Evolutionary conservation across 2,329 filamentous ascomycete genomes (phyloP).

Genomic region (Phoma herbarum): DNA sequence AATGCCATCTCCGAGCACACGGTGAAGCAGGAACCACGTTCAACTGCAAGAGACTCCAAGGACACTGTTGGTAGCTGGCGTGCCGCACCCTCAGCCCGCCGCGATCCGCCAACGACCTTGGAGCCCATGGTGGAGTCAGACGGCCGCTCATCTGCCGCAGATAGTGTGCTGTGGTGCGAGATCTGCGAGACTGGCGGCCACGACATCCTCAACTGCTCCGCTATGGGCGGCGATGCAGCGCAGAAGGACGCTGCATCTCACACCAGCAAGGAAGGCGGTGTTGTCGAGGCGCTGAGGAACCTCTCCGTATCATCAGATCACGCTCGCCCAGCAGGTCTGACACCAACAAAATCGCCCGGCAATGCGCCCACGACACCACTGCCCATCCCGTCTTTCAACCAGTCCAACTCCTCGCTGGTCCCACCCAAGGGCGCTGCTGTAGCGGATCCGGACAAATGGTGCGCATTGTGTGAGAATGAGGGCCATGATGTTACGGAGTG

Average conservation of each 20-base stretch:
- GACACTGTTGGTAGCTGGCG: constrained; percentile 69
- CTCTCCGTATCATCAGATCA: constrained; percentile 47
- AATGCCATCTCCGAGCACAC: constrained; percentile 62
- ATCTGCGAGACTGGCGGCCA: constrained; percentile 93
- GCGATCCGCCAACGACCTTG: constrained; percentile 58
- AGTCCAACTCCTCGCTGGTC: constrained; percentile 42
- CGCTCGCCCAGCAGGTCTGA: constrained; percentile 39
- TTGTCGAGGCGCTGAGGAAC: constrained; percentile 44
- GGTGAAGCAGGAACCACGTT: constrained; percentile 58
- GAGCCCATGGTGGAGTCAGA: constrained; percentile 77
- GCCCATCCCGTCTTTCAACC: constrained; percentile 45
- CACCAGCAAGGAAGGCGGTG: constrained; percentile 40
- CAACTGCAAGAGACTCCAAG: constrained; percentile 71
- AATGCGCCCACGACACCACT: constrained; percentile 48
- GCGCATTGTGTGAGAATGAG: constrained; percentile 93
- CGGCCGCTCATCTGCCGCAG: constrained; percentile 67
- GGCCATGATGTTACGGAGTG: constrained; percentile 97
- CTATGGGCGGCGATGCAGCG: constrained; percentile 72
- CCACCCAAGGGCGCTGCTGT: constrained; percentile 46
- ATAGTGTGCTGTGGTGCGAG: constrained; percentile 84
- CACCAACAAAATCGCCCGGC: constrained; percentile 46
- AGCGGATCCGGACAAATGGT: constrained; percentile 87
- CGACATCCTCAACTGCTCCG: constrained; percentile 92
- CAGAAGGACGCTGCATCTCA: constrained; percentile 34
- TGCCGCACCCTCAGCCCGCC: constrained; percentile 41